Percentiles rank a stretch among this genome's conserved stretches.
Evolutionary conservation across 1,139 yeast genomes (phyloP).

Genomic region (Zhuliangozyma parablackwelliae): DNA sequence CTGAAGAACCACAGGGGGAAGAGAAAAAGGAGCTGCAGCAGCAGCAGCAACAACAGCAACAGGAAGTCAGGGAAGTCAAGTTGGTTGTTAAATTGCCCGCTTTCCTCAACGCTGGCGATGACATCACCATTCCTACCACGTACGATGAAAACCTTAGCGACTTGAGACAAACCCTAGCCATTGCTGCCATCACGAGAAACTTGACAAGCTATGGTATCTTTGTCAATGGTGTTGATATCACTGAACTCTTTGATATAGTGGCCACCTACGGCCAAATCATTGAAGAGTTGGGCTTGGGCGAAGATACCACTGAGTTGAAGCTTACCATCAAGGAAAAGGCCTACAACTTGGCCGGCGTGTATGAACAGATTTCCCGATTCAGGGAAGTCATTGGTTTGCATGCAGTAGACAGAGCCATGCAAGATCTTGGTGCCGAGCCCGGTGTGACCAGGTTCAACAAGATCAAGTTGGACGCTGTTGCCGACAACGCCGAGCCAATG

Average conservation of each 20-base stretch:
- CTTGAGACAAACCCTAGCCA: slow-evolving; percentile 52
- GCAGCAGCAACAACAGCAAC: slow-evolving; percentile 5
- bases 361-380: slow-evolving; percentile 38
- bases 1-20: slow-evolving; percentile 6
- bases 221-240: slow-evolving; percentile 32
- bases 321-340: slow-evolving; percentile 29
- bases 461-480: slow-evolving; percentile 25
- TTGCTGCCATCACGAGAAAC: slow-evolving; percentile 52
- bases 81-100: slow-evolving; percentile 32
- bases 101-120: slow-evolving; percentile 18
- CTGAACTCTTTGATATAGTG: slow-evolving; percentile 29
- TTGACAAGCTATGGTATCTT: slow-evolving; percentile 57
- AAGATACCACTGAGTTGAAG: slow-evolving; percentile 15
- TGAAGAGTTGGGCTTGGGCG: slow-evolving; percentile 18
- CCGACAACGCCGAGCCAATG: slow-evolving; percentile 3
- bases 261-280: slow-evolving; percentile 28
- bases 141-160: slow-evolving; percentile 51
- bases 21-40: background rate
- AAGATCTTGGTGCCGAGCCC: slow-evolving; percentile 21
- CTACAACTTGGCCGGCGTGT: slow-evolving; percentile 35
- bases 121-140: slow-evolving; percentile 15
- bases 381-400: slow-evolving; percentile 45
- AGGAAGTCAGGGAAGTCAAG: slow-evolving; percentile 17
- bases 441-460: slow-evolving; percentile 28
- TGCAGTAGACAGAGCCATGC: slow-evolving; percentile 30